Evolutionary conservation across 2,329 filamentous ascomycete genomes (phyloP).

Genomic region (Ascochyta koolunga): DNA sequence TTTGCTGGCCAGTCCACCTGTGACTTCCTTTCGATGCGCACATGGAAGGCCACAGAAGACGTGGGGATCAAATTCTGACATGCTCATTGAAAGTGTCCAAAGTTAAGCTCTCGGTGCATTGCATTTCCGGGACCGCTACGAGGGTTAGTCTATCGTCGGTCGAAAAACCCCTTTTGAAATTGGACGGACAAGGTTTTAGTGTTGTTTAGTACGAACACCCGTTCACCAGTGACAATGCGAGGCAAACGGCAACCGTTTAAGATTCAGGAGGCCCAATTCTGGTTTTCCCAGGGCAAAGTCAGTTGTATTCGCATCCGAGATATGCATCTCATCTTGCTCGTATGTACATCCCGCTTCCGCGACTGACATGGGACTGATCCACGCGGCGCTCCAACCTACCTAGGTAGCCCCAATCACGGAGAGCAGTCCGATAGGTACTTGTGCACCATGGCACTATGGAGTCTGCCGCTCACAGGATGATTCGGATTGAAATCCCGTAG

Average conservation of each 20-base stretch:
- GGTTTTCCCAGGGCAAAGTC: neutral
- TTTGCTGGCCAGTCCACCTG: neutral
- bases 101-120: constrained; percentile 5
- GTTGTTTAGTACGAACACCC: constrained; percentile 8
- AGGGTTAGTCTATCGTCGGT: constrained; percentile 1
- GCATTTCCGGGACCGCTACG: constrained; percentile 4
- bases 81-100: neutral
- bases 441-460: constrained; percentile 17
- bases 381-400: constrained; percentile 14
- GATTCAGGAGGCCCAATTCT: neutral
- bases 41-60: neutral
- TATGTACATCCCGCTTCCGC: constrained; percentile 7
- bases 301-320: neutral
- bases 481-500: constrained; percentile 10
- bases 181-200: neutral
- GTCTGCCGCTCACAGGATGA: constrained; percentile 9
- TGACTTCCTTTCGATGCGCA: neutral
- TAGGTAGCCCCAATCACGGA: constrained; percentile 18
- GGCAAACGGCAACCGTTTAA: neutral
- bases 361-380: constrained; percentile 17
- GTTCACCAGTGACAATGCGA: constrained; percentile 1
- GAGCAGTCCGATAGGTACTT: constrained; percentile 15
- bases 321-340: constrained; percentile 2
- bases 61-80: neutral
- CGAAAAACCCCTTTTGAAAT: constrained; percentile 5